phyloP scores from a whole-genome alignment of 164 flowering plant species.

The Platanus orientalis region DNA sequence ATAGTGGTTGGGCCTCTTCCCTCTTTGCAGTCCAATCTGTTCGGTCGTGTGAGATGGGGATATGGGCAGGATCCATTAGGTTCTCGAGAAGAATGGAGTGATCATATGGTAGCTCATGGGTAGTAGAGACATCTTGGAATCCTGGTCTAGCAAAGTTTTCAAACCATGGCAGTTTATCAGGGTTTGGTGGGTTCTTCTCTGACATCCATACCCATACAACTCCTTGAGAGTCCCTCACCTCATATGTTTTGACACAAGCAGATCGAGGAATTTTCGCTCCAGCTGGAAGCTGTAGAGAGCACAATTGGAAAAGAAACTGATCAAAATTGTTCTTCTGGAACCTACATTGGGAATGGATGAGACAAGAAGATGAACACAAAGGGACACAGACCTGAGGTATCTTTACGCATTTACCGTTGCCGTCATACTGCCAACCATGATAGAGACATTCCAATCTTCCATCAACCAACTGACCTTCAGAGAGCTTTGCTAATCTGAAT shows the following conservation, averaged over 20 bases:
- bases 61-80: conserved; percentile 98
- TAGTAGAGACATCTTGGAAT: conserved; percentile 69
- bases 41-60: conserved; percentile 93
- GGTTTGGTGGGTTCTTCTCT: conserved; percentile 52
- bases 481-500: conserved; percentile 80
- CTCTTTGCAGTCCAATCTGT: conserved; percentile 84
- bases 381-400: conserved; percentile 78
- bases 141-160: conserved; percentile 84
- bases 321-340: conserved; percentile 6
- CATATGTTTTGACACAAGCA: conserved; percentile 70
- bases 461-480: conserved; percentile 86
- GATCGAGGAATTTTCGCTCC: conserved; percentile 74
- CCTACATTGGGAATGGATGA: not conserved
- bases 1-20: conserved; percentile 82
- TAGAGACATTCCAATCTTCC: conserved; percentile 90
- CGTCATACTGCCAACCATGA: conserved; percentile 99
- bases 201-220: conserved; percentile 99
- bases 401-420: conserved; percentile 78
- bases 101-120: conserved; percentile 94
- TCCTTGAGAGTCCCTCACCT: conserved; percentile 84
- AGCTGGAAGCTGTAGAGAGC: conserved; percentile 55
- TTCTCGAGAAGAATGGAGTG: conserved; percentile 95
- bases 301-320: conserved; percentile 3
- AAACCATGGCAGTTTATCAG: conserved; percentile 76
- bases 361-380: not conserved